phyloP scores from a whole-genome alignment of 2,329 filamentous ascomycete genomes.

The Monosporascus sp. region DNA sequence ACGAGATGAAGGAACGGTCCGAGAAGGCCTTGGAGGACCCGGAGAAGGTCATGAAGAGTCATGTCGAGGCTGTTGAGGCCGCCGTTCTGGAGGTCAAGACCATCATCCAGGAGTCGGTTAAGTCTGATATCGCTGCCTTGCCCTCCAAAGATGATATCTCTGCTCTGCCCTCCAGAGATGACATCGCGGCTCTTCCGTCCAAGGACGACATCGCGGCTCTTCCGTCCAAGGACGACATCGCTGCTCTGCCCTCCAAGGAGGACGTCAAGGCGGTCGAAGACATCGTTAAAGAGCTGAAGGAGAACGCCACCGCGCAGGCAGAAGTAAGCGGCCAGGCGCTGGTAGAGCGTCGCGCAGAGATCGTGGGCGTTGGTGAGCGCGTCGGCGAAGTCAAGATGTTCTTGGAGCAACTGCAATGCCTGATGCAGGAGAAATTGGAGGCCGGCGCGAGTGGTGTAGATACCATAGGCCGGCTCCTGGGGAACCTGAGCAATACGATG shows the following conservation, averaged over 20 bases:
- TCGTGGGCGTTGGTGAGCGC: conserved; percentile 69
- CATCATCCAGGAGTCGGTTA: conserved; percentile 66
- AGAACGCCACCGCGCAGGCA: conserved; percentile 60
- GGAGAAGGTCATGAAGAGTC: conserved; percentile 70
- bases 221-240: conserved; percentile 60
- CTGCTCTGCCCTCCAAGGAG: conserved; percentile 67
- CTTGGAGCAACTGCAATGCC: conserved; percentile 71
- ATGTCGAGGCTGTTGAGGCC: conserved; percentile 75
- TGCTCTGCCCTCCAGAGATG: conserved; percentile 61
- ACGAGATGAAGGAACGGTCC: conserved; percentile 63
- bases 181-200: conserved; percentile 61
- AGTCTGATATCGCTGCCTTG: conserved; percentile 63
- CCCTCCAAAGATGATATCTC: conserved; percentile 62
- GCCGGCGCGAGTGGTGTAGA: conserved; percentile 70
- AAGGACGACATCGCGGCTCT: conserved; percentile 64
- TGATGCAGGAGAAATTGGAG: conserved; percentile 70
- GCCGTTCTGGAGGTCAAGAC: conserved; percentile 81
- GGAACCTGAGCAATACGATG: conserved; percentile 59
- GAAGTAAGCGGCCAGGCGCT: conserved; percentile 73
- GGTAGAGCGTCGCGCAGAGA: conserved; percentile 79
- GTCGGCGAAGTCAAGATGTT: conserved; percentile 74
- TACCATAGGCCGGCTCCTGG: conserved; percentile 63
- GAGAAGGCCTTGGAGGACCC: conserved; percentile 49
- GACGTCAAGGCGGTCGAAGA: conserved; percentile 67
- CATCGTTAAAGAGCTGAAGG: conserved; percentile 68